Evolutionary conservation across 768 basidiomycete genomes (phyloP), one percentile per base, ranked within the genome.

Genomic region (Leccinum variicolor): DNA sequence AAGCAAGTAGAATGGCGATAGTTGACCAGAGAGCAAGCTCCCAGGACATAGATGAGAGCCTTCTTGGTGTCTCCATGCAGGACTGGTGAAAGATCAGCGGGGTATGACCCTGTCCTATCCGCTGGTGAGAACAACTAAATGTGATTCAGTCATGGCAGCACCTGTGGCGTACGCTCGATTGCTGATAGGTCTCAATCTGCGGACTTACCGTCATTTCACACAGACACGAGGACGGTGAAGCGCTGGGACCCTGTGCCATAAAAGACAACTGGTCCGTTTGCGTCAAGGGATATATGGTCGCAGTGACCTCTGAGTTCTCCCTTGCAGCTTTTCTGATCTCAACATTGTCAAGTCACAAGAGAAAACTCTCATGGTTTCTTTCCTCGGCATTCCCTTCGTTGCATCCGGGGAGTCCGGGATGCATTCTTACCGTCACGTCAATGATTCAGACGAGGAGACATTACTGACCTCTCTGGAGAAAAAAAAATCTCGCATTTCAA

Each of bases 1-100:
- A 3, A 0, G 66, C 64, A 53, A 67, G 59, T 21, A 67, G 39
- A 39, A 63, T 26, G 2, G 59, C 61, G 7, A 66, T 41, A 9
- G 50, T 31, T 4, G 66, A 68, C 66, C 66, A 67, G 47, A 67
- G 59, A 48, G 50, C 54, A n/a, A 68, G 64, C 51, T 68, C 66
- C 58, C 57, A 47, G 19, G 62, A 48, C 11, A 28, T 14, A 13
- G 55, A 46, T 21, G 53, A 3, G 10, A n/a, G 15, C 15, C 53
- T 58, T 57, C 55, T 57, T 50, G n/a, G 45, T 54, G 43, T 53
- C 21, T 58, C 21, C 66, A 66, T 66, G 55, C 19, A n/a, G 43
- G 17, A 39, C 36, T 17, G 17, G 17, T 39, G 53, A 50, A 28
- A 45, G 23, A 26, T 54, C 13, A 2, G 6, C 4, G 34, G 14